Percentiles rank a stretch among this genome's conserved stretches.
phyloP scores from a whole-genome alignment of 2,329 filamentous ascomycete genomes.

The Penicillium vulpinum region DNA sequence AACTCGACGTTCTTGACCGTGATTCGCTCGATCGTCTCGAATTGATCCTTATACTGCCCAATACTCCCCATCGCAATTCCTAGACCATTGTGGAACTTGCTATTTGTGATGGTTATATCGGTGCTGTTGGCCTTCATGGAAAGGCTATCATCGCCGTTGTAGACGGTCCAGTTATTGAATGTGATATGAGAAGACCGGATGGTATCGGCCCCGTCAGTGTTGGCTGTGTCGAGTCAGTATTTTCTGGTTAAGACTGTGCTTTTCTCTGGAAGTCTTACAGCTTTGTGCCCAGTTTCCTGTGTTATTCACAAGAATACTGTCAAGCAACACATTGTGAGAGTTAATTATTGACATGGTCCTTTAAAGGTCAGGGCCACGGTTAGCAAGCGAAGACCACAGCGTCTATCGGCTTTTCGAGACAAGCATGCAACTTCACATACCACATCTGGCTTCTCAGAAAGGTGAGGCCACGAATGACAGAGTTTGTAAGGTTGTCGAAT shows the following conservation, averaged over 20 bases:
- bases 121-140: conserved; percentile 58
- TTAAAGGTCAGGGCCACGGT: background rate
- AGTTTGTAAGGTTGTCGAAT: conserved; percentile 17
- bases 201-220: conserved; percentile 56
- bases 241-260: too few species aligned
- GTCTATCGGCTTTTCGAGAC: too few species aligned
- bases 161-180: conserved; percentile 53
- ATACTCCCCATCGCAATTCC: conserved; percentile 61
- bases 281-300: conserved; percentile 19
- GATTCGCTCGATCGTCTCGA: conserved; percentile 54
- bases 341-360: conserved; percentile 55
- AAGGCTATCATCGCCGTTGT: conserved; percentile 57
- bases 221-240: conserved; percentile 9
- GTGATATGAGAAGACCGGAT: conserved; percentile 55
- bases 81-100: conserved; percentile 51
- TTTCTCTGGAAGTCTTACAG: conserved; percentile 2
- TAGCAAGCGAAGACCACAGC: too few species aligned
- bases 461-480: conserved; percentile 20
- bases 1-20: conserved; percentile 51
- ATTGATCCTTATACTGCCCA: conserved; percentile 53
- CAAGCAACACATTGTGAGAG: conserved; percentile 49
- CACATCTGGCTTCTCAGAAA: conserved; percentile 61
- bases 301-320: conserved; percentile 57
- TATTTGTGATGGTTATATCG: conserved; percentile 54
- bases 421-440: conserved; percentile 24